Conservation (phyloP, 768 basidiomycete genomes). For the Naematelia aurantialba region DNA sequence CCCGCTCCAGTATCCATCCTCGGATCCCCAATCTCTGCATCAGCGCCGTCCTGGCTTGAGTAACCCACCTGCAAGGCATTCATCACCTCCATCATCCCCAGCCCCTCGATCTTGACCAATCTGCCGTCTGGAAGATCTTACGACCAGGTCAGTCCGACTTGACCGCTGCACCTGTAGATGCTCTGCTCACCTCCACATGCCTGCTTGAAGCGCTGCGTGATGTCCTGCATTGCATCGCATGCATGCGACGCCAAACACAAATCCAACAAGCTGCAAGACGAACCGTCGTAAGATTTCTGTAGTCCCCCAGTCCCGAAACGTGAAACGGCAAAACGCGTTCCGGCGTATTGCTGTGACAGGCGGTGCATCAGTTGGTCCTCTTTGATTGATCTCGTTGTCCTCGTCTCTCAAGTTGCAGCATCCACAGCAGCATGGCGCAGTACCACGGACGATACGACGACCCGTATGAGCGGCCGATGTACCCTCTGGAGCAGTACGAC, state of each 20-base stretch:
- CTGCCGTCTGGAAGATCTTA: conserved; percentile 58
- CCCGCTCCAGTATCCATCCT: conserved; percentile 76
- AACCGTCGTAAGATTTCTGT: no score
- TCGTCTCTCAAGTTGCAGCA: conserved; percentile 2
- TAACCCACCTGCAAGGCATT: conserved; percentile 74
- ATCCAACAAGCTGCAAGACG: no score
- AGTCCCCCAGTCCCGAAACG: background rate
- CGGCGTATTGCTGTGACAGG: no score
- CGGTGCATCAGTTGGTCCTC: no score
- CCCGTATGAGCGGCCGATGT: conserved; percentile 2
- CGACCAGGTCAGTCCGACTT: background rate
- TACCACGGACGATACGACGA: conserved; percentile 4
- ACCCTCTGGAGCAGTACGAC: background rate
- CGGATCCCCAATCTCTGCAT: conserved; percentile 75
- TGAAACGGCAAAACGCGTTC: background rate
- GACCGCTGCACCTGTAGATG: conserved; percentile 54
- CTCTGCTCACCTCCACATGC: conserved; percentile 21
- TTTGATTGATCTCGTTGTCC: no score
- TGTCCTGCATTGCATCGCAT: conserved; percentile 14
- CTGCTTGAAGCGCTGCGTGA: conserved; percentile 20
- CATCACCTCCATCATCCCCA: conserved; percentile 85
- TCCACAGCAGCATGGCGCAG: conserved; percentile 7
- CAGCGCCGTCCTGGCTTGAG: conserved; percentile 5
- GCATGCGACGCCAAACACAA: background rate
- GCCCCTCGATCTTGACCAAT: conserved; percentile 65